phyloP scores from a whole-genome alignment of 176 grass and related monocot genomes.

The Oryza glaberrima region DNA sequence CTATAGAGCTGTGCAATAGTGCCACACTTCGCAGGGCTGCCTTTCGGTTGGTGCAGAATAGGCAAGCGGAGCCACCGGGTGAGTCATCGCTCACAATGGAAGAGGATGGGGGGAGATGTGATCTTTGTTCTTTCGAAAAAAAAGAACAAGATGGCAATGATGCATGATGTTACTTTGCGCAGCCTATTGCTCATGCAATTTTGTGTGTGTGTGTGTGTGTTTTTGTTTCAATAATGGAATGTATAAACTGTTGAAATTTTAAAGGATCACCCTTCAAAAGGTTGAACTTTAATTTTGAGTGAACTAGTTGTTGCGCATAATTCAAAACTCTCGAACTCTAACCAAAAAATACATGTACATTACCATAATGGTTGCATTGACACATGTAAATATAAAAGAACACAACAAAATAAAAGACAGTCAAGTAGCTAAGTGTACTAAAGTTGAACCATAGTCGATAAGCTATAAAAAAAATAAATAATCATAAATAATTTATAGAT shows the following conservation, averaged over 20 bases:
- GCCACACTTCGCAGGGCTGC: constrained; percentile 24
- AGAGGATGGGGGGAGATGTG: background rate
- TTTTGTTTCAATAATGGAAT: background rate
- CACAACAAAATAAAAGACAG: too few relatives aligned
- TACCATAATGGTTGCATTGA: too few relatives aligned
- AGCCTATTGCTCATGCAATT: background rate
- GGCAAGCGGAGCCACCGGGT: background rate
- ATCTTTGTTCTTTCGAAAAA: constrained; percentile 5
- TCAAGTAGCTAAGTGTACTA: too few relatives aligned
- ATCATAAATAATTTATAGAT: too few relatives aligned
- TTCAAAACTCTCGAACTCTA: too few relatives aligned
- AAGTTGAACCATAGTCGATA: too few relatives aligned
- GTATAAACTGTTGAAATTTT: background rate
- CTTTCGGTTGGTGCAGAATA: constrained; percentile 34
- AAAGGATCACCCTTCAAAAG: background rate
- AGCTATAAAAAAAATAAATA: too few relatives aligned
- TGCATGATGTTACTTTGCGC: background rate
- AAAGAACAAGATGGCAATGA: background rate
- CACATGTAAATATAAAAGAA: too few relatives aligned
- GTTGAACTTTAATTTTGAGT: background rate
- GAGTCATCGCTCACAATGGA: constrained; percentile 28
- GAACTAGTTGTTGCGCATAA: too few relatives aligned
- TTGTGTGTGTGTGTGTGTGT: too few relatives aligned
- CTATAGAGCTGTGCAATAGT: background rate
- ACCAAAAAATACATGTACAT: too few relatives aligned